These are phyloP conservation scores for Aspergillus avenaceus DNA, from an alignment of 495 filamentous ascomycete genomes.

Conservation along the genomic window DNA sequence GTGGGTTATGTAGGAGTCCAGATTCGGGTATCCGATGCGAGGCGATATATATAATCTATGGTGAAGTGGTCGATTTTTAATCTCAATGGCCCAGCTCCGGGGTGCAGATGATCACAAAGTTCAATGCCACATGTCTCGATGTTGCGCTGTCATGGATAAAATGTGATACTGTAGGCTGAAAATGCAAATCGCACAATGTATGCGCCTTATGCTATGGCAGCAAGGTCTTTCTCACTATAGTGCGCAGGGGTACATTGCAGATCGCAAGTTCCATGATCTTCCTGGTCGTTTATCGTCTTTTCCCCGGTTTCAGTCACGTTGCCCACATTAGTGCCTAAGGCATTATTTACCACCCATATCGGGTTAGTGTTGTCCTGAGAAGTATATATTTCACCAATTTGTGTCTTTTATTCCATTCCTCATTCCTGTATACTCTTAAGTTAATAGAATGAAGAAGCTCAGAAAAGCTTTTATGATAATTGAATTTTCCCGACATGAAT, in stretches of 20 bases:
- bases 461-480: too few relatives aligned
- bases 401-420: too few relatives aligned
- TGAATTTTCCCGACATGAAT: too few relatives aligned
- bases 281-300: conserved; percentile 6
- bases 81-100: not conserved
- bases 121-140: not conserved
- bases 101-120: not conserved
- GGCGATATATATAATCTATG: not conserved
- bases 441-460: too few relatives aligned
- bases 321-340: conserved; percentile 17
- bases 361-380: conserved; percentile 10
- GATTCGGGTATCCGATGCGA: not conserved
- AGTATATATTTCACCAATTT: too few relatives aligned
- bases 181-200: not conserved
- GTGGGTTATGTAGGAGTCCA: not conserved
- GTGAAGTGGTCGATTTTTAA: not conserved
- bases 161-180: not conserved
- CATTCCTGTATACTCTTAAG: too few relatives aligned
- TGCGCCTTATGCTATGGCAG: not conserved
- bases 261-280: not conserved
- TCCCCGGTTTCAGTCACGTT: conserved; percentile 19
- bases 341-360: not conserved
- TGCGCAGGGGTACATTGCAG: not conserved
- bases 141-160: not conserved
- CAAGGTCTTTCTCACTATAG: not conserved